These are phyloP conservation scores for Saccharomycopsis oosterbeekiorum DNA, from an alignment of 805 yeast species.

Conservation along the genomic window DNA sequence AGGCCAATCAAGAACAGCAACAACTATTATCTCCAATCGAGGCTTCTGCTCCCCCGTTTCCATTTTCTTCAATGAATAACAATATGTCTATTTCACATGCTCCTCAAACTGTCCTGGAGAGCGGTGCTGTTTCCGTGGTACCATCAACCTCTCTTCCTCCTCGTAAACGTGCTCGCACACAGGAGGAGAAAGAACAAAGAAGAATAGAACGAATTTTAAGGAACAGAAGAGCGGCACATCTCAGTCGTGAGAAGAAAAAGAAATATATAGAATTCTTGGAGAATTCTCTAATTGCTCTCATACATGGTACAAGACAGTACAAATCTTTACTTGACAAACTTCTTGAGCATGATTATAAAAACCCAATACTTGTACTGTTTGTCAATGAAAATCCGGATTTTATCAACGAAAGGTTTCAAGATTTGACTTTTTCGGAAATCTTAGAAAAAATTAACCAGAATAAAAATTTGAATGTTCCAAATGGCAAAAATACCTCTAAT, in stretches of 20 bases:
- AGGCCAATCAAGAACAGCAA: neutral
- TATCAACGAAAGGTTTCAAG: slow-evolving; percentile 3
- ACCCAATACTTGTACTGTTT: neutral
- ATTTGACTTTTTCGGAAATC: slow-evolving; percentile 2
- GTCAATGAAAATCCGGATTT: neutral
- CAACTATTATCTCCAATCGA: neutral
- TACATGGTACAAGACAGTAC: neutral
- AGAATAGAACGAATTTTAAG: slow-evolving; percentile 86
- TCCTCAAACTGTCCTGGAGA: neutral
- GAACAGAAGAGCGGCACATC: slow-evolving; percentile 95
- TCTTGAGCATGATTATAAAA: neutral
- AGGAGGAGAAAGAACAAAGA: slow-evolving; percentile 95
- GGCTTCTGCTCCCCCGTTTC: neutral
- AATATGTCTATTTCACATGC: neutral
- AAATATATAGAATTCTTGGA: slow-evolving; percentile 83
- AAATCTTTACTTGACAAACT: neutral
- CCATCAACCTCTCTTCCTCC: slow-evolving; percentile 52
- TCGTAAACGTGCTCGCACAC: slow-evolving; percentile 90
- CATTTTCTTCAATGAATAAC: neutral
- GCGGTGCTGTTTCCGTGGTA: neutral
- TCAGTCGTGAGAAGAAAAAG: slow-evolving; percentile 92
- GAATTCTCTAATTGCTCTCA: slow-evolving; percentile 20
- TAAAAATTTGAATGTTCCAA: slow-evolving; percentile 8
- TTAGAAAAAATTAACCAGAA: slow-evolving; percentile 12
- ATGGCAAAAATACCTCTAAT: neutral